A percentile compares a stretch with the other conserved stretches of the same genome.
phyloP scores from a whole-genome alignment of 2,329 filamentous ascomycete genomes.

The Diaporthe velutina region DNA sequence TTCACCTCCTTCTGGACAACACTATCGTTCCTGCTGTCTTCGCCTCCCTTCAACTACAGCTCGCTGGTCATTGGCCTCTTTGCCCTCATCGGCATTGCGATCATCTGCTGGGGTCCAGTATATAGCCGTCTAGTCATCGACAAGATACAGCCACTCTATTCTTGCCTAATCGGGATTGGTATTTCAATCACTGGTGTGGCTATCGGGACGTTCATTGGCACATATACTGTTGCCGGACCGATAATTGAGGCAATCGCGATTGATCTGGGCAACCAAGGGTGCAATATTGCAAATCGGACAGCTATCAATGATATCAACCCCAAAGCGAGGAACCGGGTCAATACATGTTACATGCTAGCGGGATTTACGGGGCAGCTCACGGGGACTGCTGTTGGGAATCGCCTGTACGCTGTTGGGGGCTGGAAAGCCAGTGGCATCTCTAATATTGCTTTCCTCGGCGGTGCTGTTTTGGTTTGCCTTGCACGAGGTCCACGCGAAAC shows the following conservation, averaged over 20 bases:
- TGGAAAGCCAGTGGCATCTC: constrained; percentile 62
- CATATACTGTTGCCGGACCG: constrained; percentile 76
- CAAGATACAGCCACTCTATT: constrained; percentile 75
- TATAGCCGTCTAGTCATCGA: constrained; percentile 80
- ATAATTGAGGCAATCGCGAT: constrained; percentile 78
- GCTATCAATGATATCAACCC: constrained; percentile 80
- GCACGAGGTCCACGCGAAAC: constrained; percentile 55
- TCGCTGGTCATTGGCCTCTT: constrained; percentile 82
- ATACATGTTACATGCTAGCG: constrained; percentile 85
- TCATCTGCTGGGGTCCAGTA: constrained; percentile 76
- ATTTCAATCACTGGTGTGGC: constrained; percentile 72
- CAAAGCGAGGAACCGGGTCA: constrained; percentile 79
- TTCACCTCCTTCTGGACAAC: constrained; percentile 73
- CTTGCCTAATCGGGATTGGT: constrained; percentile 72
- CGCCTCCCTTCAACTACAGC: constrained; percentile 75
- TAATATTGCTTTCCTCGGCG: constrained; percentile 54
- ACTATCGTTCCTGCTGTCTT: constrained; percentile 82
- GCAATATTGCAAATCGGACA: constrained; percentile 79
- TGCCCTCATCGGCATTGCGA: constrained; percentile 79
- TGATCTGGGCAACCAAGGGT: constrained; percentile 80
- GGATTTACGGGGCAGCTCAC: constrained; percentile 82
- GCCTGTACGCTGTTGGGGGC: constrained; percentile 53
- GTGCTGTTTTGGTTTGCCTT: constrained; percentile 52
- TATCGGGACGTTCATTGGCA: constrained; percentile 78
- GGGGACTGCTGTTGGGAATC: constrained; percentile 56